Conservation (phyloP, 441 rosid species). For the Gossypium davidsonii region DNA sequence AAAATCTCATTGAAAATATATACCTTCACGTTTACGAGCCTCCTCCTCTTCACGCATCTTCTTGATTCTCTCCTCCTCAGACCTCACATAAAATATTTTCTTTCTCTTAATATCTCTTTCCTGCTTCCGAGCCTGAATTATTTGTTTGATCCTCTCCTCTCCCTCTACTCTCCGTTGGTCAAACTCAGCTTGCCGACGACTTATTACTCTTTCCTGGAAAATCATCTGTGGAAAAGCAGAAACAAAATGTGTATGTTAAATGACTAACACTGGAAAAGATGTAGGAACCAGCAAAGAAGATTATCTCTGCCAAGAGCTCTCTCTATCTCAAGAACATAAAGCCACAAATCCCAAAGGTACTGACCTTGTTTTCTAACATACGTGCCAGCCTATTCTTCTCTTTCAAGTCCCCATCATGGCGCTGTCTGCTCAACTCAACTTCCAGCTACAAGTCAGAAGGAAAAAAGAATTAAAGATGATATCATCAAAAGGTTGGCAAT, state of each 20-base stretch:
- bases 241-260: background rate
- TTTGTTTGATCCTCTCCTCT: conserved; percentile 69
- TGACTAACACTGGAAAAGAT: background rate
- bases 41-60: conserved; percentile 81
- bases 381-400: conserved; percentile 77
- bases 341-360: conserved; percentile 12
- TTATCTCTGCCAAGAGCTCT: background rate
- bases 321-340: background rate
- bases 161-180: conserved; percentile 58
- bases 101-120: conserved; percentile 76
- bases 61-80: conserved; percentile 67
- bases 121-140: conserved; percentile 54
- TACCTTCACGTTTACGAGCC: conserved; percentile 82
- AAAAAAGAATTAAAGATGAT: background rate
- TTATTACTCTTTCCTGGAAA: conserved; percentile 68
- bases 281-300: background rate
- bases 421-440: conserved; percentile 79
- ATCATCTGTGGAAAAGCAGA: conserved; percentile 33
- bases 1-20: background rate
- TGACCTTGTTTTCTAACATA: conserved; percentile 76
- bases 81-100: conserved; percentile 54
- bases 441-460: conserved; percentile 51
- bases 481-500: background rate
- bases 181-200: conserved; percentile 60
- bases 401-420: conserved; percentile 90